Evolutionary conservation across 441 rosid species (phyloP), one percentile per base, ranked within the genome.

Genomic region (Erodium texanum): DNA sequence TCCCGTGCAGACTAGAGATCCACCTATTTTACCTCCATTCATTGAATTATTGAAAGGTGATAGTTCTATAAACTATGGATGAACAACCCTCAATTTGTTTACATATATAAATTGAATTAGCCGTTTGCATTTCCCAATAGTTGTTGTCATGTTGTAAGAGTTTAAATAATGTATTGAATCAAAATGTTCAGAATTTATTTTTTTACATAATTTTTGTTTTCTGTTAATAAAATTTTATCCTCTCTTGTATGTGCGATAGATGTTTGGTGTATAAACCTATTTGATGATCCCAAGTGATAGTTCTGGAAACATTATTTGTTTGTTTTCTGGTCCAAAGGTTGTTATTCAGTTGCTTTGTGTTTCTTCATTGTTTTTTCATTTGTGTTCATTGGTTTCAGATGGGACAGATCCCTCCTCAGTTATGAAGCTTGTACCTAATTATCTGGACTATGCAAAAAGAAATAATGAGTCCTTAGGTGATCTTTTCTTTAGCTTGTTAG

Each of bases 21-120:
- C 89, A 71, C 84, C 89, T 62, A 80, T 85, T 68, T 76, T 85
- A 67, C 89, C 89, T 77, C 82, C 84, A 45, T 83, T 85, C 70
- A 80, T 84, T 68, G 20, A 64, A 23, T 73, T 85, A 38, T 71
- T 85, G 22, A 68, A 74, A 85, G 89, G 89, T 85, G 29, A 66
- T 61, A 15, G 34, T 24, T 24, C 2, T 19, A 19, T 56, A 7
- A 56, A 19, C 23, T 56, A 56, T 56, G 62, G 24, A 56, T 20
- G 9, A 19, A 3, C 24, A 19, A 54, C 8, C 24, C 24, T 56
- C 22, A 7, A 56, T 0, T 18, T n/a, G 7, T 56, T 56, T 19
- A 56, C 12, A 12, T 56, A 2, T 56, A 19, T 4, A 27, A 20
- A 7, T 56, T 56, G 61, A 54, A 19, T 54, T 54, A 56, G 10